Conservation (phyloP, 805 yeast genomes). For the Teunomyces aglyptinius region DNA sequence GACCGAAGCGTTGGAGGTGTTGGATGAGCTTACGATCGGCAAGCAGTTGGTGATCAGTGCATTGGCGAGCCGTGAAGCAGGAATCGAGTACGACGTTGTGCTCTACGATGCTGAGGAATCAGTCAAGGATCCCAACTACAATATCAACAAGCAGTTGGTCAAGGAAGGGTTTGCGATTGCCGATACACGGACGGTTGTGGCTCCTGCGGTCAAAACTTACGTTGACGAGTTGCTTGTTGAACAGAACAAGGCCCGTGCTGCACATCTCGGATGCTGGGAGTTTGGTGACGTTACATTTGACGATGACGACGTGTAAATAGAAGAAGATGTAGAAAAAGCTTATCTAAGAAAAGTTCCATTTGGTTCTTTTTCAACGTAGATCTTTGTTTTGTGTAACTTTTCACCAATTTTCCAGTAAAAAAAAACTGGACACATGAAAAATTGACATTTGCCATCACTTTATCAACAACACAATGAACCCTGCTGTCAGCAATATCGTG, state of each 20-base stretch:
- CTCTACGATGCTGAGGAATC: constrained; percentile 58
- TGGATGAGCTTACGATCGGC: constrained; percentile 53
- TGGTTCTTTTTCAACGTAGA: not conserved
- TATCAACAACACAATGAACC: constrained; percentile 55
- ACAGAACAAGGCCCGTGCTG: constrained; percentile 49
- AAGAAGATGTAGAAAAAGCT: too few species aligned
- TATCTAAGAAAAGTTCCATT: not conserved
- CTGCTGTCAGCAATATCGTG: constrained; percentile 80
- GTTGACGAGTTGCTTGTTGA: constrained; percentile 34
- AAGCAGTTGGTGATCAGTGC: constrained; percentile 55
- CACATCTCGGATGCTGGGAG: constrained; percentile 68
- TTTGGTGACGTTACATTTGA: constrained; percentile 69
- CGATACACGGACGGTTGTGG: constrained; percentile 27
- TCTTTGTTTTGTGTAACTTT: not conserved
- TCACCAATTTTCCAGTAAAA: not conserved
- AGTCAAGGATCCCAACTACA: constrained; percentile 51
- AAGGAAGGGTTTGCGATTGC: constrained; percentile 61
- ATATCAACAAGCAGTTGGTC: constrained; percentile 60
- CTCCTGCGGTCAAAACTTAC: constrained; percentile 34
- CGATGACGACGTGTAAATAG: constrained; percentile 29
- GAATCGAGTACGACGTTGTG: constrained; percentile 49
- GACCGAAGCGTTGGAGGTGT: constrained; percentile 50
- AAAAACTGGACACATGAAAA: not conserved
- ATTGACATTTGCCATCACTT: not conserved
- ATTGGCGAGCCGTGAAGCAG: constrained; percentile 36